Conservation (phyloP, 805 yeast species). For the Wickerhamomyces silvicola region DNA sequence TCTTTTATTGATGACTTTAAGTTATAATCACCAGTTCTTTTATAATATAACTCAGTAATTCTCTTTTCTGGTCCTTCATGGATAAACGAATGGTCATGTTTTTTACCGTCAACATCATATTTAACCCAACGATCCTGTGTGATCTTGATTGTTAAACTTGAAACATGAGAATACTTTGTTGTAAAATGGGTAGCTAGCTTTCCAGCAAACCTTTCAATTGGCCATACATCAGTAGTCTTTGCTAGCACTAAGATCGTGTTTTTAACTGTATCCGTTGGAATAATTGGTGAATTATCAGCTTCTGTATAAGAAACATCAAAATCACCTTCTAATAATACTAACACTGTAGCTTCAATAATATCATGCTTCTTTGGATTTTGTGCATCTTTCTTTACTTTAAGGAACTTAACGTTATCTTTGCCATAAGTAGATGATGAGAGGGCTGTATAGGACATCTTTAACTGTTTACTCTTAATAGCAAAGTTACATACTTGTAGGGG, state of each 20-base stretch:
- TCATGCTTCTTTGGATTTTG: constrained; percentile 68
- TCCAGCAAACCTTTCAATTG: constrained; percentile 86
- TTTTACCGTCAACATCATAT: constrained; percentile 63
- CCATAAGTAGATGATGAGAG: constrained; percentile 66
- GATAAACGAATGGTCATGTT: constrained; percentile 77
- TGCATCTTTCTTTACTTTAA: constrained; percentile 80
- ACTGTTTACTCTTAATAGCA: not conserved
- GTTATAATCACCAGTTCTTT: constrained; percentile 45
- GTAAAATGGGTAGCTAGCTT: constrained; percentile 78
- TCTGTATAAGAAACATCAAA: constrained; percentile 77
- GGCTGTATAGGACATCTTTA: constrained; percentile 21
- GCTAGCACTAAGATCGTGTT: constrained; percentile 84
- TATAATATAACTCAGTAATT: constrained; percentile 46
- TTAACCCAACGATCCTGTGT: constrained; percentile 78
- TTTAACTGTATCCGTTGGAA: constrained; percentile 91
- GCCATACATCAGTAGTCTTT: constrained; percentile 78
- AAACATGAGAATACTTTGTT: constrained; percentile 68
- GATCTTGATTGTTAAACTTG: constrained; percentile 61
- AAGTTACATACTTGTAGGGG: too few relatives aligned
- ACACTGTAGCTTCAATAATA: constrained; percentile 79
- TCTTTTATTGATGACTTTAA: constrained; percentile 70
- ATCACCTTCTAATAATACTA: constrained; percentile 67
- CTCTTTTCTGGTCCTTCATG: constrained; percentile 83
- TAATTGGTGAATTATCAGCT: constrained; percentile 84
- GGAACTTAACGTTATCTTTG: constrained; percentile 86